Evolutionary conservation across 1,139 yeast species (phyloP).

Genomic region (Kodamaea arcana): DNA sequence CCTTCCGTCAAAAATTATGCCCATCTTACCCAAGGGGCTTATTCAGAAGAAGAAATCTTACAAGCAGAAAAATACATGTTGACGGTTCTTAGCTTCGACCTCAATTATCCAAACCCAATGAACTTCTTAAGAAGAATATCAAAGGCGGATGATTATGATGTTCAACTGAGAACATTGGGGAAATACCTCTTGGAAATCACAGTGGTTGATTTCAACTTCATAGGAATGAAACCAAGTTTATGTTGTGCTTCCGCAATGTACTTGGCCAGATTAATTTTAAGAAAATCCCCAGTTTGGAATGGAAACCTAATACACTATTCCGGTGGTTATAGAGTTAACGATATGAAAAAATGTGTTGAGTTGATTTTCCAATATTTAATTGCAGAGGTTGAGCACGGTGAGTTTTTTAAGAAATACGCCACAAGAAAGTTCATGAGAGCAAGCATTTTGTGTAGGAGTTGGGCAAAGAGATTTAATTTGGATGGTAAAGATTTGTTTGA

Average conservation of each 20-base stretch:
- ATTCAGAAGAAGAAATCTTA: constrained; percentile 78
- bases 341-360: constrained; percentile 67
- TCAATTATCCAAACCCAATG: constrained; percentile 92
- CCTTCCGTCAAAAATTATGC: constrained; percentile 89
- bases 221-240: constrained; percentile 75
- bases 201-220: constrained; percentile 73
- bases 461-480: constrained; percentile 68
- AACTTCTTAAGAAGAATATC: constrained; percentile 88
- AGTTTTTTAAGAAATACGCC: constrained; percentile 90
- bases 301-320: constrained; percentile 84
- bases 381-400: constrained; percentile 87
- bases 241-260: constrained; percentile 94
- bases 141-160: constrained; percentile 93
- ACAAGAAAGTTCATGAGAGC: constrained; percentile 90
- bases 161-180: constrained; percentile 87
- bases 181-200: constrained; percentile 83
- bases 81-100: constrained; percentile 70
- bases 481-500: constrained; percentile 17
- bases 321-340: constrained; percentile 81
- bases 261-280: constrained; percentile 74
- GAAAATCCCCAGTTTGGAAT: constrained; percentile 69
- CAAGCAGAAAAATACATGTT: constrained; percentile 83
- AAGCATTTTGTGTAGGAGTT: constrained; percentile 78
- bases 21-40: constrained; percentile 81
- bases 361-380: constrained; percentile 75